phyloP scores from a whole-genome alignment of 208 protist species.

The Crithidia mellificae region DNA sequence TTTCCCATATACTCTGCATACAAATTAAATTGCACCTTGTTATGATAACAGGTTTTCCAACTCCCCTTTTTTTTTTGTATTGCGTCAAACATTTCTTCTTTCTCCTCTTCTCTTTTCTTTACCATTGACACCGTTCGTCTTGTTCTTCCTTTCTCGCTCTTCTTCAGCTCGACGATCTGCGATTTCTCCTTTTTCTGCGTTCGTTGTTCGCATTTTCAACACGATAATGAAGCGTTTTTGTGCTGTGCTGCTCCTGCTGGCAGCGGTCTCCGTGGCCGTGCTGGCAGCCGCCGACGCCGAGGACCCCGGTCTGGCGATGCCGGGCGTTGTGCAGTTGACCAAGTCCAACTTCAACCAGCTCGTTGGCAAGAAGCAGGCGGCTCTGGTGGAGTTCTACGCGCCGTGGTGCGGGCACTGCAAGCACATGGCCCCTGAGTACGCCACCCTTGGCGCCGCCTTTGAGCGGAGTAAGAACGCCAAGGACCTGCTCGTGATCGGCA shows the following conservation, averaged over 20 bases:
- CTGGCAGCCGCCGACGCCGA: constrained; percentile 9
- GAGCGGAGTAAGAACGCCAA: constrained; percentile 21
- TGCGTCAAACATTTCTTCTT: neutral
- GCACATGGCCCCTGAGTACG: constrained; percentile 51
- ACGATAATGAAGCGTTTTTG: constrained; percentile 3
- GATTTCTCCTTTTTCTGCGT: neutral
- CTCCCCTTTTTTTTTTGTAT: neutral
- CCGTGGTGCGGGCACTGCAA: constrained; percentile 90
- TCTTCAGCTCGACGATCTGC: too few relatives aligned
- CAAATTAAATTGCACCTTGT: neutral
- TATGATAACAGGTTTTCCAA: neutral
- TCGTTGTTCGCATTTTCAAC: neutral
- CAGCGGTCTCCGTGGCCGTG: constrained; percentile 16
- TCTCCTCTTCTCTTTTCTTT: neutral
- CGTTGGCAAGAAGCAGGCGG: constrained; percentile 42
- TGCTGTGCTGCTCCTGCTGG: constrained; percentile 18
- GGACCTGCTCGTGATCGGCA: constrained; percentile 58
- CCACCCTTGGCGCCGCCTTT: constrained; percentile 36
- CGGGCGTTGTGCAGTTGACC: constrained; percentile 49
- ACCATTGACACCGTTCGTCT: neutral
- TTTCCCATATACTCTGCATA: neutral
- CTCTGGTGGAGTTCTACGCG: constrained; percentile 89
- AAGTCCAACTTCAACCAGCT: constrained; percentile 55
- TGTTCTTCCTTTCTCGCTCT: neutral
- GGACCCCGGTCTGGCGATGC: constrained; percentile 37